Percentiles rank a stretch among this genome's conserved stretches.
Conservation (phyloP, 768 basidiomycete species). For the Agrocybe pediades region DNA sequence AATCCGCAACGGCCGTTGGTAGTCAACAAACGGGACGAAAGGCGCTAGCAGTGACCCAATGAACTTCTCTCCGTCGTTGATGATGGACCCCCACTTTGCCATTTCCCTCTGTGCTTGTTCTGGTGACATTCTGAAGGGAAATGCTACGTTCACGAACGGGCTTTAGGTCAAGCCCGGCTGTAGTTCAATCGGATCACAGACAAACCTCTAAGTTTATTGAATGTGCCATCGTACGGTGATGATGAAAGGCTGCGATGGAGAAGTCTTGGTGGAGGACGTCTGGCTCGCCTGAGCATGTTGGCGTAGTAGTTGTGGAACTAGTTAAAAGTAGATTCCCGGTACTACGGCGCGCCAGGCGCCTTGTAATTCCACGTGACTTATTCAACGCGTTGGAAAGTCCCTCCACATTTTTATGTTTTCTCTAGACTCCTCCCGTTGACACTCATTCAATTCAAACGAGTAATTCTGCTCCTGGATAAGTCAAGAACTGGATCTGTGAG, state of each 20-base stretch:
- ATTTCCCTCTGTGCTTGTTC: conserved; percentile 44
- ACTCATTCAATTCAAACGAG: no score
- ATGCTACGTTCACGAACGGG: conserved; percentile 34
- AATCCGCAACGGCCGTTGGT: conserved; percentile 46
- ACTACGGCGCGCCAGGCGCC: background rate
- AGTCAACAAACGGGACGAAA: conserved; percentile 36
- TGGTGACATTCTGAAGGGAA: conserved; percentile 51
- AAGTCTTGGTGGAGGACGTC: background rate
- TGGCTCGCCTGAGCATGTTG: conserved; percentile 7
- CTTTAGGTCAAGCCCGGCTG: background rate
- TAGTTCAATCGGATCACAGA: background rate
- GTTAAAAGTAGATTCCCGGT: background rate
- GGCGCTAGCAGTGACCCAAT: conserved; percentile 34
- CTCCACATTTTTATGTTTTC: no score
- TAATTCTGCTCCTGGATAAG: no score
- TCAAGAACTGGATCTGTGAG: no score
- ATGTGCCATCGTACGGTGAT: conserved; percentile 25
- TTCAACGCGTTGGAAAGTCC: no score
- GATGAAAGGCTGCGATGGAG: conserved; percentile 6
- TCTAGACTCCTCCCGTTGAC: no score
- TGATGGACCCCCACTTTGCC: conserved; percentile 30
- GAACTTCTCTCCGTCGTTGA: conserved; percentile 23
- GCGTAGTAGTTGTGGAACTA: no score
- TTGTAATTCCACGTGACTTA: no score
- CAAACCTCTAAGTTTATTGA: conserved; percentile 39